Conservation (phyloP, 495 filamentous ascomycete species). For the Hypoxylon cercidicola region DNA sequence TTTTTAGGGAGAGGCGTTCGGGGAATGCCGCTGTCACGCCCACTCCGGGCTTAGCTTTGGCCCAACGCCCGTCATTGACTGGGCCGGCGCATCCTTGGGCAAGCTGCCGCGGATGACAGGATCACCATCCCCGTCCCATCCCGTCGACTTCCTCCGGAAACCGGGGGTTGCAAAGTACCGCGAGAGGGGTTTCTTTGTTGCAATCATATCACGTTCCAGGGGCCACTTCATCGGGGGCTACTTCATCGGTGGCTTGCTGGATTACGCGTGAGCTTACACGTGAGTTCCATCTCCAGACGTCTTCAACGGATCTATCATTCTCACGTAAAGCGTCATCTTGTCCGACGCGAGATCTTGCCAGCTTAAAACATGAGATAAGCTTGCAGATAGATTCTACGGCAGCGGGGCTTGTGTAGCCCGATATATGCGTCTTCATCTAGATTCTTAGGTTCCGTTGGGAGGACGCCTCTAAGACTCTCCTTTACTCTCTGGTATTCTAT, state of each 20-base stretch:
- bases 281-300: constrained; percentile 8
- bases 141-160: neutral
- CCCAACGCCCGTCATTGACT: constrained; percentile 22
- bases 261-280: constrained; percentile 30
- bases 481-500: neutral
- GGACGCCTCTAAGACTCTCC: neutral
- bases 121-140: constrained; percentile 20
- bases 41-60: constrained; percentile 15
- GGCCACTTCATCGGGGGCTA: neutral
- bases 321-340: neutral
- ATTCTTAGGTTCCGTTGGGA: neutral
- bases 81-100: constrained; percentile 12
- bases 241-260: constrained; percentile 3
- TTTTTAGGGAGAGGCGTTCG: neutral
- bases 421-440: neutral
- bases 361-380: neutral
- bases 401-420: neutral
- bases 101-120: constrained; percentile 29
- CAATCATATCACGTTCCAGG: no score
- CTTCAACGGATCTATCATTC: neutral
- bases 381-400: neutral
- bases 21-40: neutral
- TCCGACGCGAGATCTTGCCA: neutral
- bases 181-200: neutral
- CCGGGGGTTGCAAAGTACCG: neutral